Evolutionary conservation across 768 basidiomycete genomes (phyloP).

Genomic region (Suillus sp.): DNA sequence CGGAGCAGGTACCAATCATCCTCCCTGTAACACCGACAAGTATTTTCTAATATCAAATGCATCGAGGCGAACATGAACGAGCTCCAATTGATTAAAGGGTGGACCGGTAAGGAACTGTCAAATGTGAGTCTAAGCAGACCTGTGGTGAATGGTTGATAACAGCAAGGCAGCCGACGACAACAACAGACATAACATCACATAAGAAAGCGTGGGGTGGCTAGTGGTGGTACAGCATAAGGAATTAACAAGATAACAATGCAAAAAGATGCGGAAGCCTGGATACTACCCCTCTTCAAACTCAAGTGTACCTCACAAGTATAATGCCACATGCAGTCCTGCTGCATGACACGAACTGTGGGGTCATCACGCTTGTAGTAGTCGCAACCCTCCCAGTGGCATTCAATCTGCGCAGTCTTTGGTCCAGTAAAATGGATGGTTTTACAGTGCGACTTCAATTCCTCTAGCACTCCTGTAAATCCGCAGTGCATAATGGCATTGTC

Average conservation of each 20-base stretch:
- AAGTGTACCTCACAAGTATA: not conserved
- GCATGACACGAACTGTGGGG: not conserved
- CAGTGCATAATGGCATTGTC: not conserved
- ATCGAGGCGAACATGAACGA: not conserved
- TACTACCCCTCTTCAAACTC: not conserved
- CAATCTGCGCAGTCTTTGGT: not conserved
- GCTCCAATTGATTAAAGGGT: not conserved
- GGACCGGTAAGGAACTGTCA: not conserved
- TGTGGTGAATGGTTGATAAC: not conserved
- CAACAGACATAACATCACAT: not conserved
- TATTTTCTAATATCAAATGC: not conserved
- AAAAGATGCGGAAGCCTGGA: not conserved
- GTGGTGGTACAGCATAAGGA: not conserved
- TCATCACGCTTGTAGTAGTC: not conserved
- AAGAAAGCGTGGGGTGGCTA: not conserved
- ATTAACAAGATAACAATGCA: not conserved
- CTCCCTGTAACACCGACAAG: not conserved
- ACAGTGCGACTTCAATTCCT: not conserved
- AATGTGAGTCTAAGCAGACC: not conserved
- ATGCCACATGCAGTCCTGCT: not conserved
- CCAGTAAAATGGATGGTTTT: not conserved
- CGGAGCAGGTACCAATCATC: not conserved
- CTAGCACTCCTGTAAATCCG: not conserved
- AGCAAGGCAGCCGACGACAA: not conserved
- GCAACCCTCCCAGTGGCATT: slow-evolving; percentile 1